Percentiles rank a stretch among this genome's conserved stretches.
Evolutionary conservation across 352 stramenopile genomes (phyloP).

Genomic region (Phytopythium ostracodes): DNA sequence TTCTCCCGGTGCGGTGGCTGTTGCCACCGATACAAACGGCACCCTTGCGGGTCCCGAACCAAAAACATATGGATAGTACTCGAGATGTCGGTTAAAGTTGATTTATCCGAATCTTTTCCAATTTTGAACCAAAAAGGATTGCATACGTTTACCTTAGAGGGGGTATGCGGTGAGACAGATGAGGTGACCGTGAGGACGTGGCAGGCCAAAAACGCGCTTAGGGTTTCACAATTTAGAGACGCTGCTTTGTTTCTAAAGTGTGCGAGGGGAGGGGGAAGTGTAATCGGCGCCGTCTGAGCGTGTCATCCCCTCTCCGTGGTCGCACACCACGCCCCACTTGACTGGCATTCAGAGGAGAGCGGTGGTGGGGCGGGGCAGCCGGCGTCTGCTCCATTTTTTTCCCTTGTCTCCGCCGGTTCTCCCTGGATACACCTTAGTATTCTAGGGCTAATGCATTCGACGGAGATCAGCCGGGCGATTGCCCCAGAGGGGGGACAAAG

Average conservation of each 20-base stretch:
- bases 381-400: no score
- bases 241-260: no score
- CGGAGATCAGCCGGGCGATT: no score
- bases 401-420: no score
- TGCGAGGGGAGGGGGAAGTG: background rate
- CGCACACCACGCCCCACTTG: background rate
- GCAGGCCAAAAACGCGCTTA: background rate
- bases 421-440: no score
- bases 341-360: no score
- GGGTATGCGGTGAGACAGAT: background rate
- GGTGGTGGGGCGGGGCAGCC: no score
- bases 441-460: no score
- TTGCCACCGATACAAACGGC: background rate
- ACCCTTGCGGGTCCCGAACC: background rate
- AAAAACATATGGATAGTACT: background rate
- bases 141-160: background rate
- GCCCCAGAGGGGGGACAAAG: no score
- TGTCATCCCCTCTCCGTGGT: background rate
- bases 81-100: background rate
- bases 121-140: background rate
- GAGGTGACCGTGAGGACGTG: slow-evolving; percentile 7
- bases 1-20: background rate
- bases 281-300: background rate
- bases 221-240: slow-evolving; percentile 1
- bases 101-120: background rate